Percentiles rank a stretch among this genome's conserved stretches.
phyloP scores from a whole-genome alignment of 1,284 basidiomycete species.

The Mycena sp. region DNA sequence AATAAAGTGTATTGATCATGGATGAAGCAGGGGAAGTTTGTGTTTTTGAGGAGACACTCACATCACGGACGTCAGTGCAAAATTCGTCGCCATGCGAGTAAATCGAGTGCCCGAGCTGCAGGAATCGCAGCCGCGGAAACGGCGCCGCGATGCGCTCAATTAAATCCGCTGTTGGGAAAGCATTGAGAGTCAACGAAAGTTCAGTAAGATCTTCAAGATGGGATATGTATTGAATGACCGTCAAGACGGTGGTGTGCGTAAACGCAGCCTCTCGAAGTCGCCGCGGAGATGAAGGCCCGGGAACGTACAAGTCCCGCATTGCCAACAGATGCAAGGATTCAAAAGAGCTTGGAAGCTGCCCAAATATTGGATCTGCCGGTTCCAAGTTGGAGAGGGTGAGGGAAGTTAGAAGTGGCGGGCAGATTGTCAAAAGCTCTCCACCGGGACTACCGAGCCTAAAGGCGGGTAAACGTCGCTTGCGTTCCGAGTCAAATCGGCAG shows the following conservation, averaged over 20 bases:
- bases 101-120: background rate
- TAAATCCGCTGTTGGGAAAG: background rate
- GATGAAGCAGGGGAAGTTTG: background rate
- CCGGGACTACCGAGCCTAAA: background rate
- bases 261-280: background rate
- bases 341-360: background rate
- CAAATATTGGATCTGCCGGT: conserved; percentile 3
- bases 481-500: conserved; percentile 1
- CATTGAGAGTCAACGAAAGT: background rate
- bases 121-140: background rate
- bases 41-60: too few relatives aligned
- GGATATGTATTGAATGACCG: background rate
- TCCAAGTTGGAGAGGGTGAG: conserved; percentile 11
- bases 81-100: background rate
- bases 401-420: background rate
- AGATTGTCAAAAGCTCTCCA: background rate
- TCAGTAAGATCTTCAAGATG: background rate
- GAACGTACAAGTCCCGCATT: background rate
- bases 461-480: background rate
- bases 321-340: conserved; percentile 1
- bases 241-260: background rate
- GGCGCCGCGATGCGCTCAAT: background rate
- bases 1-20: background rate
- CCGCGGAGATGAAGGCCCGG: background rate
- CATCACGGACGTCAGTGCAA: background rate